Evolutionary conservation across 768 basidiomycete species (phyloP).

Genomic region (Boletus edulis): DNA sequence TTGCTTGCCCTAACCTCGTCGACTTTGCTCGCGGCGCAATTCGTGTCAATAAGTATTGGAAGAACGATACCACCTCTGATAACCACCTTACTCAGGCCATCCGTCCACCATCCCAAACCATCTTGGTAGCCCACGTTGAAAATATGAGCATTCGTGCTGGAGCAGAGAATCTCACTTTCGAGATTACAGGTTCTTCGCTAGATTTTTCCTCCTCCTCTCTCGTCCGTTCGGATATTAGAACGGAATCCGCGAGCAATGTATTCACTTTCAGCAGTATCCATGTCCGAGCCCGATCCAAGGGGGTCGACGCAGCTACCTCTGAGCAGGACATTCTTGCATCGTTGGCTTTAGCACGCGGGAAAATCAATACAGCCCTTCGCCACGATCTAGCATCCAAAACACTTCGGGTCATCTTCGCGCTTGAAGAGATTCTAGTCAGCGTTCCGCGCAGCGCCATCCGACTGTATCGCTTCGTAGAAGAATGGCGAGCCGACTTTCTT

Average conservation of each 20-base stretch:
- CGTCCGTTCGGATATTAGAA: conserved; percentile 11
- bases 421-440: conserved; percentile 48
- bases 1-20: conserved; percentile 57
- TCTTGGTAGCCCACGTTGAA: conserved; percentile 42
- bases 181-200: conserved; percentile 44
- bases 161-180: conserved; percentile 68
- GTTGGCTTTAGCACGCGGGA: conserved; percentile 46
- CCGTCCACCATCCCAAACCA: conserved; percentile 23
- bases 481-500: conserved; percentile 80
- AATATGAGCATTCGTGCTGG: conserved; percentile 57
- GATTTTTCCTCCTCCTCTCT: conserved; percentile 23
- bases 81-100: background rate
- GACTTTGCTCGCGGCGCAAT: conserved; percentile 55
- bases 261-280: conserved; percentile 50
- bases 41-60: conserved; percentile 45
- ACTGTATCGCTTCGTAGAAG: conserved; percentile 73
- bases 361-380: conserved; percentile 44
- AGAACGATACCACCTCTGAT: background rate
- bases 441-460: conserved; percentile 82
- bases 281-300: conserved; percentile 54
- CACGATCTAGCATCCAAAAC: conserved; percentile 42
- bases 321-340: conserved; percentile 63
- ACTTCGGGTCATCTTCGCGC: conserved; percentile 43
- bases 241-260: conserved; percentile 47
- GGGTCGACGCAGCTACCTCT: conserved; percentile 36